These are phyloP conservation scores for Talaromyces verruculosus DNA, from an alignment of 2,329 filamentous ascomycete species.

Conservation along the genomic window DNA sequence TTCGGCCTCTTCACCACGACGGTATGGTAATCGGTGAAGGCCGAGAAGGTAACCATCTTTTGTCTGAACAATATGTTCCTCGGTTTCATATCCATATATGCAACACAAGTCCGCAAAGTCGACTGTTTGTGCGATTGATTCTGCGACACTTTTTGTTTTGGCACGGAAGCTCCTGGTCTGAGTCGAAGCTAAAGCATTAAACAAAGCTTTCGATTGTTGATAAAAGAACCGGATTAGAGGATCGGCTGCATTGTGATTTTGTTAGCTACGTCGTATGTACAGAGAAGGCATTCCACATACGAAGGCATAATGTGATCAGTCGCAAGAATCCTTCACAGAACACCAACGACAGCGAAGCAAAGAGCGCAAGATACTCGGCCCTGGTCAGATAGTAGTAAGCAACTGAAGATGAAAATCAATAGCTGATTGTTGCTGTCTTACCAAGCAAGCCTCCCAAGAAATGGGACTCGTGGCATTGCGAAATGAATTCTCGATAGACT, in stretches of 20 bases:
- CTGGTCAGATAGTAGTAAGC: conserved; percentile 42
- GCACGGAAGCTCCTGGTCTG: conserved; percentile 67
- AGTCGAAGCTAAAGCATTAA: conserved; percentile 73
- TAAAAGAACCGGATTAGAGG: conserved; percentile 83
- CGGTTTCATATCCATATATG: conserved; percentile 85
- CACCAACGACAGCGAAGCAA: conserved; percentile 80
- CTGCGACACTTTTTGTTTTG: conserved; percentile 68
- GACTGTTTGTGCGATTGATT: conserved; percentile 77
- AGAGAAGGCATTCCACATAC: conserved; percentile 52
- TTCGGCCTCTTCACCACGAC: conserved; percentile 74
- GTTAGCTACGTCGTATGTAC: background rate
- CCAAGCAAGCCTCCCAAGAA: conserved; percentile 62
- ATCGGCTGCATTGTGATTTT: conserved; percentile 54
- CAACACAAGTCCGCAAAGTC: conserved; percentile 95
- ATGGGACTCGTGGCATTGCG: conserved; percentile 59
- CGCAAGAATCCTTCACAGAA: conserved; percentile 79
- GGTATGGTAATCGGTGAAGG: conserved; percentile 81
- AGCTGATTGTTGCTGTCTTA: conserved; percentile 29
- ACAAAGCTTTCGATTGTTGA: conserved; percentile 74
- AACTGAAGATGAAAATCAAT: background rate
- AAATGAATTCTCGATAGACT: background rate
- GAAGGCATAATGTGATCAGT: conserved; percentile 82
- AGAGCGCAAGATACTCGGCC: conserved; percentile 81
- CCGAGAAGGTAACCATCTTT: conserved; percentile 91
- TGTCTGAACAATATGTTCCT: conserved; percentile 95